phyloP scores from a whole-genome alignment of 306 rosid species.

The Sophora flavescens region DNA sequence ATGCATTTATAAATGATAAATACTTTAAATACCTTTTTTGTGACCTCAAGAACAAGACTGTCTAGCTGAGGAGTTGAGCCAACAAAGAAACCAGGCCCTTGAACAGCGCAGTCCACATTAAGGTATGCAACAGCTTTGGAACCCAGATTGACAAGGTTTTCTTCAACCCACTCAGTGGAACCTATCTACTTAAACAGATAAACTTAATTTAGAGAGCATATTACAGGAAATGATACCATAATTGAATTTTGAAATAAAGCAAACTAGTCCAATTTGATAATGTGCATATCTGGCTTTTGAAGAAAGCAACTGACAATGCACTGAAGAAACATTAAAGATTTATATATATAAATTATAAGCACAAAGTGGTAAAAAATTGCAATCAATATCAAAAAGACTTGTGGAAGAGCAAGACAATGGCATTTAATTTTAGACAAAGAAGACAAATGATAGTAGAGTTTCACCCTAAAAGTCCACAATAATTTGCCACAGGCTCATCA shows the following conservation, averaged over 20 bases:
- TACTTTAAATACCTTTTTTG: constrained; percentile 61
- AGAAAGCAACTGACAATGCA: constrained; percentile 38
- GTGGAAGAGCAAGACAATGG: constrained; percentile 4
- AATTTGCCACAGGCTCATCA: constrained; percentile 19
- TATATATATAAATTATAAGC: background rate
- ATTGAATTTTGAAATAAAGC: constrained; percentile 26
- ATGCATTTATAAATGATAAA: constrained; percentile 1
- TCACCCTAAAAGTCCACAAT: background rate
- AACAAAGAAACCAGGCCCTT: constrained; percentile 87
- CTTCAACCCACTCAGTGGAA: constrained; percentile 98
- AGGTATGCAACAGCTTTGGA: constrained; percentile 90
- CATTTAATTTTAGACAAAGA: background rate
- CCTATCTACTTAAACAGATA: constrained; percentile 69
- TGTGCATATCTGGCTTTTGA: constrained; percentile 1
- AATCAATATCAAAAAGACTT: background rate
- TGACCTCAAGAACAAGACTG: constrained; percentile 77
- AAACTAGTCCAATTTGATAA: constrained; percentile 35
- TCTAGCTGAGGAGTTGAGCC: constrained; percentile 96
- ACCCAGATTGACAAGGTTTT: constrained; percentile 80
- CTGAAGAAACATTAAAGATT: constrained; percentile 6
- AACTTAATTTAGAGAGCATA: constrained; percentile 40
- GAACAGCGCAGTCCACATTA: constrained; percentile 96
- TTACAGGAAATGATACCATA: constrained; percentile 31
- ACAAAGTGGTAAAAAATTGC: constrained; percentile 13
- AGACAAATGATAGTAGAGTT: background rate